Evolutionary conservation across 345 rosid genomes (phyloP), one percentile per base, ranked within the genome.

Genomic region (Salix koriyanagi): DNA sequence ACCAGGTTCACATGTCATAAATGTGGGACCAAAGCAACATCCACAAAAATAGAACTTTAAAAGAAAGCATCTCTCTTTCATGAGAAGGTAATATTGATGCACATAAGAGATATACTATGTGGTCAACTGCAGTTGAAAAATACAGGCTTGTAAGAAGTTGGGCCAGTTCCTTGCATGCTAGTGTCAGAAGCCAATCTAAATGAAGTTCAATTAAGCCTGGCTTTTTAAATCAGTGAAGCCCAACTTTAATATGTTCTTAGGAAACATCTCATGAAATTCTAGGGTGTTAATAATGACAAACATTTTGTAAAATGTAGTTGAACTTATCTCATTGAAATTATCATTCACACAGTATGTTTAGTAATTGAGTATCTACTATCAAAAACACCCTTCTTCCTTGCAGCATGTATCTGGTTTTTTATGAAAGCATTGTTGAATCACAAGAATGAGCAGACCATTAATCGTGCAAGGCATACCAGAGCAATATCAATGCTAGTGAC

Each of bases 401-500:
- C 8, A 26, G 8, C 34, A 39, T 26, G 70, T 58, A 41, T 48
- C 10, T 68, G 72, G 46, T 46, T 19, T 21, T 54, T 54, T 19
- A 54, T 54, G 60, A 54, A 21, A 21, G n/a, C 60, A 19, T 25
- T 16, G 26, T 61, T 56, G 61, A 71, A 80, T 65, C 46, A 39
- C 34, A 71, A 71, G 70, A 79, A 41, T 28, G 65, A 21, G 56
- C 70, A 26, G 52, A 68, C 65, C 64, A 67, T 18, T 25, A 60
- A 70, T 58, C 26, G 44, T 23, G 54, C 12, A 21, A 11, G 71
- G 39, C 69, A 67, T 90, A 96, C 99, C 94, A 93, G 78, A 75
- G 98, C 97, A 75, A 96, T 92, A 86, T 96, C 99, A 75, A 96
- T 92, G 90, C 99, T 93, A 66, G 98, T 96, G 79, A 92, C 99